phyloP scores from a whole-genome alignment of 2,329 filamentous ascomycete species.

The Cercospora sesami region DNA sequence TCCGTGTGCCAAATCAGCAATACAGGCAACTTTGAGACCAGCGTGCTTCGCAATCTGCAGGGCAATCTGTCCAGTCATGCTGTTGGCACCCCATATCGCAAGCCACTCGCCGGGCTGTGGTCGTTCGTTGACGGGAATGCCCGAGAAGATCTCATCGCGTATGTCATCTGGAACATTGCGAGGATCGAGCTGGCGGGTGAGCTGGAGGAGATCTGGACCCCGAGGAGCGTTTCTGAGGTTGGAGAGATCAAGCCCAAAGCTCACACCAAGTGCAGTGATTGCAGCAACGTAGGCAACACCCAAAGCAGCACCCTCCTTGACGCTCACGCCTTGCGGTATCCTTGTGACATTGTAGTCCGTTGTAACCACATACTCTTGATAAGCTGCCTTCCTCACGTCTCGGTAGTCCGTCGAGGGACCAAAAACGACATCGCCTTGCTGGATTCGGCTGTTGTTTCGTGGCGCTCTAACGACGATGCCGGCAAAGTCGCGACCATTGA shows the following conservation, averaged over 20 bases:
- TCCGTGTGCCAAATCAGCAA: conserved; percentile 68
- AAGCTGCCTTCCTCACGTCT: conserved; percentile 69
- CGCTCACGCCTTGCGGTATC: conserved; percentile 56
- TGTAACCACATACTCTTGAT: conserved; percentile 68
- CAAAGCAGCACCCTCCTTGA: conserved; percentile 61
- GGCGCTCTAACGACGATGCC: conserved; percentile 60
- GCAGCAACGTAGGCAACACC: conserved; percentile 73
- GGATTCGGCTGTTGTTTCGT: conserved; percentile 51
- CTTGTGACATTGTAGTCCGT: conserved; percentile 65
- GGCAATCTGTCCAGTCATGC: conserved; percentile 66
- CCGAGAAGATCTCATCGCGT: conserved; percentile 60
- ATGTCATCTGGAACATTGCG: conserved; percentile 62
- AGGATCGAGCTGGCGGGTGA: conserved; percentile 51
- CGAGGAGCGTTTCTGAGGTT: conserved; percentile 39
- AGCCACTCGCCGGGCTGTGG: conserved; percentile 66
- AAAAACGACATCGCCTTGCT: conserved; percentile 58
- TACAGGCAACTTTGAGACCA: conserved; percentile 63
- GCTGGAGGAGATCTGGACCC: conserved; percentile 60
- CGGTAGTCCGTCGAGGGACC: conserved; percentile 74
- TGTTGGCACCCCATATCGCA: conserved; percentile 74
- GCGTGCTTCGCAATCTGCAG: conserved; percentile 68
- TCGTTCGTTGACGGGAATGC: conserved; percentile 55
- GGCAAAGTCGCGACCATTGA: conserved; percentile 69
- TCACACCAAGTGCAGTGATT: conserved; percentile 65
- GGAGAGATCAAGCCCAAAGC: conserved; percentile 66